Base-by-base conservation (phyloP, 2,329 filamentous ascomycete genomes). In the Aureobasidium sp. region DNA sequence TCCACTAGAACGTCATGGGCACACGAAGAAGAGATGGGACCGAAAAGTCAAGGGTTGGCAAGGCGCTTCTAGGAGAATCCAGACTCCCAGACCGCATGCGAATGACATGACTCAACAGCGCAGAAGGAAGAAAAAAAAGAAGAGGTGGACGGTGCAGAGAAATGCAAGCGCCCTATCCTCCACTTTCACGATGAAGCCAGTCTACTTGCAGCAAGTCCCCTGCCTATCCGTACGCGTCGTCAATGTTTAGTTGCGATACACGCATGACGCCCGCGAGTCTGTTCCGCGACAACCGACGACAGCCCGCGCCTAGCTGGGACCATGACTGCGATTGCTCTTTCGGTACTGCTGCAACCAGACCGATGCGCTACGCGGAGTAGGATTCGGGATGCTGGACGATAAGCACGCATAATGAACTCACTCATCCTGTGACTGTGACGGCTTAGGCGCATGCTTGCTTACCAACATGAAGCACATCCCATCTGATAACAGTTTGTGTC, bases 111-210 rank as follows among this genome's bases (percentile, higher is more conserved):
- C 44, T 59, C 57, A 59, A 59, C 41, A 48, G 27, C 21, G 45
- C 57, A 49, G 57, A 39, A 59, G 29, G 30, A 48, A 59, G 36
- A 34, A 59, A 48, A 59, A 48, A 48, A 59, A 59, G 34, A 59
- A 59, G 57, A 49, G 41, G 57, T 50, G 57, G 57, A 59, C 45
- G 57, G 57, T 59, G 57, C 57, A 50, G 44, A 50, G 44, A 41
- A 49, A 29, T 48, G 55, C 55, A 37, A 59, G 25, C 44, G 39
- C 45, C 45, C 37, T 59, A 27, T 51, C 53, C 45, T 51, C 61
- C 61, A 62, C 61, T 62, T 57, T 62, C 45, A 62, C 61, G 61
- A 62, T 50, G 42, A 32, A 42, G 39, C 61, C 53, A 58, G 30
- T 54, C 61, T 58, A 25, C 37, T 49, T 49, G 21, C 42, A 58